phyloP scores from a whole-genome alignment of 1,139 yeast species.

The Schwanniomyces etchellsii region DNA sequence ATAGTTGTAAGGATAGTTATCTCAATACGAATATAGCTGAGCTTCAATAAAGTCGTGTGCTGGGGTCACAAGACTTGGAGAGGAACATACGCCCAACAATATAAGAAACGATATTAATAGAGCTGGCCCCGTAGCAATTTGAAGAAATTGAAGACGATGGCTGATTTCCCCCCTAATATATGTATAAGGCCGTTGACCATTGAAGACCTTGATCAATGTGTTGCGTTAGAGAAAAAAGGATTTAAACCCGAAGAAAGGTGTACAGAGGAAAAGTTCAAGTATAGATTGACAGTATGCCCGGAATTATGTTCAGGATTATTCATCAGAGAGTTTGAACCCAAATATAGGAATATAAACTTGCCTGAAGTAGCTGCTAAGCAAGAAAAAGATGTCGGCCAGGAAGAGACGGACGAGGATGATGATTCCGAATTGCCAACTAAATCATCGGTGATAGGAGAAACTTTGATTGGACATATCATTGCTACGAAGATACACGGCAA shows the following conservation, averaged over 20 bases:
- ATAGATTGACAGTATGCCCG: slow-evolving; percentile 77
- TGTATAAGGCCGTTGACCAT: slow-evolving; percentile 78
- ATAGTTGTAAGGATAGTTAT: not conserved
- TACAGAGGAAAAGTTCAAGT: slow-evolving; percentile 54
- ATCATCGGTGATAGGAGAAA: slow-evolving; percentile 55
- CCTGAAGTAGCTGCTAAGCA: slow-evolving; percentile 37
- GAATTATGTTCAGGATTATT: slow-evolving; percentile 88
- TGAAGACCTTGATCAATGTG: slow-evolving; percentile 60
- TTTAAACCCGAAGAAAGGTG: slow-evolving; percentile 67
- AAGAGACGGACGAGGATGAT: slow-evolving; percentile 22
- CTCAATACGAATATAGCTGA: no score
- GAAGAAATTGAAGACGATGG: no score
- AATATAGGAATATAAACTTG: slow-evolving; percentile 39
- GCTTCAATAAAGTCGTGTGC: no score
- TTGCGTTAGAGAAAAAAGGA: slow-evolving; percentile 60
- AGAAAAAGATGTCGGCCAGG: slow-evolving; percentile 17
- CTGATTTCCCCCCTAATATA: slow-evolving; percentile 51
- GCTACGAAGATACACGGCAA: slow-evolving; percentile 65
- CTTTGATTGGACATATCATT: slow-evolving; percentile 75
- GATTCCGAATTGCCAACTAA: slow-evolving; percentile 38
- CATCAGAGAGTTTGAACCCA: slow-evolving; percentile 55
- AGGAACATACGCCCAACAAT: no score
- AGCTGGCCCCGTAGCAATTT: no score
- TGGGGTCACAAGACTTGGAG: no score
- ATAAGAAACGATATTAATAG: no score